These are phyloP conservation scores for Inga leiocalycina DNA, from an alignment of 306 rosid species.

Conservation along the genomic window DNA sequence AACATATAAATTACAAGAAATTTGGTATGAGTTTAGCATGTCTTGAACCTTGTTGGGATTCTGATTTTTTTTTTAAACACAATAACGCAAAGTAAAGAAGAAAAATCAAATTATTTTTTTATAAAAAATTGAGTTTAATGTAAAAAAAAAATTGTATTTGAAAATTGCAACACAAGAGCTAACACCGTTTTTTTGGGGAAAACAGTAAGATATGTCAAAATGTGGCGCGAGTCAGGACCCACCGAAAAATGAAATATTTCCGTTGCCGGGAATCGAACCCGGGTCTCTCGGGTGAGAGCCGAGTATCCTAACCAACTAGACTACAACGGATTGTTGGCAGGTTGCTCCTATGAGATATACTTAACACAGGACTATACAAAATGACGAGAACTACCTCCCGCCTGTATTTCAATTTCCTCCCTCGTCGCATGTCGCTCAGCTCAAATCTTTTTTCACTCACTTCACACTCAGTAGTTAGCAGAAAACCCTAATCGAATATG, in stretches of 20 bases:
- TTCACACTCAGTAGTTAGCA: not conserved
- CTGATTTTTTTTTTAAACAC: too few species aligned
- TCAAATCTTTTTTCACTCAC: not conserved
- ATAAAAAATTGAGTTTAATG: too few species aligned
- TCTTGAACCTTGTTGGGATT: too few species aligned
- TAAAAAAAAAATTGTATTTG: too few species aligned
- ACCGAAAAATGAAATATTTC: not conserved
- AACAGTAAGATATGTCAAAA: not conserved
- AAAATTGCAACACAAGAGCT: too few species aligned
- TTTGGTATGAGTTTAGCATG: too few species aligned
- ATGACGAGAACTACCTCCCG: not conserved
- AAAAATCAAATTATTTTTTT: too few species aligned
- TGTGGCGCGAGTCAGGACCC: not conserved
- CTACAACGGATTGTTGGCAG: conserved; percentile 28
- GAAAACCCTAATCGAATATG: conserved; percentile 47
- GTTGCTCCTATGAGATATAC: accelerated
- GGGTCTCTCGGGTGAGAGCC: conserved; percentile 53
- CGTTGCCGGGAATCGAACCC: conserved; percentile 50
- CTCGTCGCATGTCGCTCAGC: not conserved
- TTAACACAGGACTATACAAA: accelerated
- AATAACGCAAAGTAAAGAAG: too few species aligned
- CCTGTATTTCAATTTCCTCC: conserved; percentile 16
- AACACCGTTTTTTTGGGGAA: too few species aligned
- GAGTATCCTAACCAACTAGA: conserved; percentile 47
- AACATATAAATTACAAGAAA: too few species aligned